These are phyloP conservation scores for Boletus sp. DNA, from an alignment of 1,284 basidiomycete species.

Conservation along the genomic window DNA sequence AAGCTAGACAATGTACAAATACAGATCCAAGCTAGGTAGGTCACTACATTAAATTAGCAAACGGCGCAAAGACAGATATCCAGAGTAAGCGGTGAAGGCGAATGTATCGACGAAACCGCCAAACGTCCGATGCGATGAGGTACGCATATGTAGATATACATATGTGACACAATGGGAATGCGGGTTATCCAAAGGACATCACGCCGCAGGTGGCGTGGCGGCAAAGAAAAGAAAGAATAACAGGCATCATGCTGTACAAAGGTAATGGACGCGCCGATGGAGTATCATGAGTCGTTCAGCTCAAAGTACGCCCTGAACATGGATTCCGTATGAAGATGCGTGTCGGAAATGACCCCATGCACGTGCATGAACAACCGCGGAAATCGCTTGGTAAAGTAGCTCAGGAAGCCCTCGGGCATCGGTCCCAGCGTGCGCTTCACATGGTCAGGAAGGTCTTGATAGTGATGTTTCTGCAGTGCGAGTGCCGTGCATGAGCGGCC, in stretches of 20 bases:
- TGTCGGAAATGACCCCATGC: slow-evolving; percentile 71
- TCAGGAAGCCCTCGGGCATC: slow-evolving; percentile 89
- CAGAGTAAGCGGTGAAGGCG: neutral
- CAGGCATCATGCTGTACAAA: neutral
- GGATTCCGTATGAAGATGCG: slow-evolving; percentile 66
- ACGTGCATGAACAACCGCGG: slow-evolving; percentile 91
- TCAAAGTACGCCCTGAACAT: slow-evolving; percentile 88
- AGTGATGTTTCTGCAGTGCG: slow-evolving; percentile 85
- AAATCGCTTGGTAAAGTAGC: slow-evolving; percentile 92
- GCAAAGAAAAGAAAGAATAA: neutral
- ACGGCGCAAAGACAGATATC: slow-evolving; percentile 7
- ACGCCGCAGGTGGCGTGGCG: neutral
- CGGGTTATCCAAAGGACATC: neutral
- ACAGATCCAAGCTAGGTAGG: slow-evolving; percentile 19
- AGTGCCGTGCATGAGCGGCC: slow-evolving; percentile 6
- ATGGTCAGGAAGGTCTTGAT: slow-evolving; percentile 90
- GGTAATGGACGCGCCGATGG: neutral
- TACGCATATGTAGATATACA: slow-evolving; percentile 17
- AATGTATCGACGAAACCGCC: neutral
- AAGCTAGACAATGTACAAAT: slow-evolving; percentile 18
- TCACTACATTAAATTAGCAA: slow-evolving; percentile 27
- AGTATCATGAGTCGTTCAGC: slow-evolving; percentile 46
- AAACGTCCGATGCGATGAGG: slow-evolving; percentile 2
- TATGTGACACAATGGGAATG: slow-evolving; percentile 2
- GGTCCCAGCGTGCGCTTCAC: slow-evolving; percentile 84